These are phyloP conservation scores for Auriscalpium microsporum DNA, from an alignment of 768 basidiomycete species.

Conservation along the genomic window DNA sequence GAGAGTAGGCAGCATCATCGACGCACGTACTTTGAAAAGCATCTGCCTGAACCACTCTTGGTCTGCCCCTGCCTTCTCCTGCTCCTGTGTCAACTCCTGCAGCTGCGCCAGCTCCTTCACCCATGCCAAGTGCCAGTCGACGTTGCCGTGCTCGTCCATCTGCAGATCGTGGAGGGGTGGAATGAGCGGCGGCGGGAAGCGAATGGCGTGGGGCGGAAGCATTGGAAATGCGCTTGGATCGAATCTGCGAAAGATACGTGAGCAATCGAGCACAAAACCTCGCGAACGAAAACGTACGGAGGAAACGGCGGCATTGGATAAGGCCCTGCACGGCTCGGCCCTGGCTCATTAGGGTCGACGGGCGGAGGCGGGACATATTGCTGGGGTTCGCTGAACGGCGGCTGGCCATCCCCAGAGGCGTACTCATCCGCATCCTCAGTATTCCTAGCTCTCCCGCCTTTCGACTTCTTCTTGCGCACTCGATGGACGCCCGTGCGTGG, in stretches of 20 bases:
- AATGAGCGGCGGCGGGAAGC: slow-evolving; percentile 53
- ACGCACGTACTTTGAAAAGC: slow-evolving; percentile 68
- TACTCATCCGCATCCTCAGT: slow-evolving; percentile 51
- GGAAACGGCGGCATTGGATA: slow-evolving; percentile 52
- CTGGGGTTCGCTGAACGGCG: slow-evolving; percentile 45
- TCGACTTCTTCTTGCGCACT: slow-evolving; percentile 79
- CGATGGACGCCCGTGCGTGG: slow-evolving; percentile 85
- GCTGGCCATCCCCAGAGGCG: slow-evolving; percentile 36
- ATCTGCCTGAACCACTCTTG: slow-evolving; percentile 85
- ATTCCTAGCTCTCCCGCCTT: slow-evolving; percentile 42
- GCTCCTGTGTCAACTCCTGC: slow-evolving; percentile 69
- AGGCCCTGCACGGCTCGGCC: slow-evolving; percentile 43
- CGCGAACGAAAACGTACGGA: slow-evolving; percentile 35
- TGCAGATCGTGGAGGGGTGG: slow-evolving; percentile 58
- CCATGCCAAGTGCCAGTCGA: slow-evolving; percentile 76
- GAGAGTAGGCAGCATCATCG: slow-evolving; percentile 45
- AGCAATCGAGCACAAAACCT: neutral
- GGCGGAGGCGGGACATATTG: slow-evolving; percentile 47
- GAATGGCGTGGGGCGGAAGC: slow-evolving; percentile 52
- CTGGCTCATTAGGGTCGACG: slow-evolving; percentile 53
- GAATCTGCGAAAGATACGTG: slow-evolving; percentile 37
- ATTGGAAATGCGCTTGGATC: slow-evolving; percentile 51
- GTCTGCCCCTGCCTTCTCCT: slow-evolving; percentile 74
- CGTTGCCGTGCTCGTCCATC: slow-evolving; percentile 68
- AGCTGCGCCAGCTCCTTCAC: slow-evolving; percentile 71